Percentiles rank a stretch among this genome's conserved stretches.
Evolutionary conservation across 176 grass and related monocot species (phyloP).

Genomic region (Avena insularis): DNA sequence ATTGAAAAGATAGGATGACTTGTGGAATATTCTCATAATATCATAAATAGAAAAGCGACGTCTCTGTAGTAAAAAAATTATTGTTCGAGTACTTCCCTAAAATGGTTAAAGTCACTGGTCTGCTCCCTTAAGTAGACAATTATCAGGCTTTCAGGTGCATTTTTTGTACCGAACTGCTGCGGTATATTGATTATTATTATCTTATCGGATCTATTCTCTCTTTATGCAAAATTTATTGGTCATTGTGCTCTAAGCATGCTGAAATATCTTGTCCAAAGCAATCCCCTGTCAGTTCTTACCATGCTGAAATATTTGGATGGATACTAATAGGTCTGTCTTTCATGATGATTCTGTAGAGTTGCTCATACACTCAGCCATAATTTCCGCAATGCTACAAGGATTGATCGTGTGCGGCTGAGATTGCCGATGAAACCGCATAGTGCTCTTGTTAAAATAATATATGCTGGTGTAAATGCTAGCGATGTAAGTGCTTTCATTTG

Average conservation of each 20-base stretch:
- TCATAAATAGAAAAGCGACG: not conserved
- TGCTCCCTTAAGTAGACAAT: constrained; percentile 8
- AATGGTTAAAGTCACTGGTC: not conserved
- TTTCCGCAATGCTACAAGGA: constrained; percentile 82
- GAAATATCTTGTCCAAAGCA: not conserved
- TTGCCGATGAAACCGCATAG: constrained; percentile 69
- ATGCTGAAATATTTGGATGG: not conserved
- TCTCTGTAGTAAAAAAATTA: not conserved
- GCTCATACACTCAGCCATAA: constrained; percentile 84
- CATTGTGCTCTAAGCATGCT: not conserved
- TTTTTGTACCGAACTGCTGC: not conserved
- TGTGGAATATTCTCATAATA: not conserved
- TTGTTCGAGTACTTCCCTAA: constrained; percentile 20
- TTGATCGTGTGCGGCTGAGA: constrained; percentile 61
- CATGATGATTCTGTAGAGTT: constrained; percentile 61
- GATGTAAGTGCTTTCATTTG: constrained; percentile 65
- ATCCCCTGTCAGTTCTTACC: constrained; percentile 11
- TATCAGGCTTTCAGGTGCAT: not conserved
- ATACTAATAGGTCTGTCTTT: constrained; percentile 36
- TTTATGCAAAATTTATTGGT: not conserved
- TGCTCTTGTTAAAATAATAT: constrained; percentile 91
- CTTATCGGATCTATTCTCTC: not conserved
- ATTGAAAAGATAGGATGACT: no score
- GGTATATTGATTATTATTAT: not conserved
- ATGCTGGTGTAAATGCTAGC: constrained; percentile 97